Evolutionary conservation across 2,329 filamentous ascomycete genomes (phyloP), one percentile per base, ranked within the genome.

Genomic region (Endothia cerciana): DNA sequence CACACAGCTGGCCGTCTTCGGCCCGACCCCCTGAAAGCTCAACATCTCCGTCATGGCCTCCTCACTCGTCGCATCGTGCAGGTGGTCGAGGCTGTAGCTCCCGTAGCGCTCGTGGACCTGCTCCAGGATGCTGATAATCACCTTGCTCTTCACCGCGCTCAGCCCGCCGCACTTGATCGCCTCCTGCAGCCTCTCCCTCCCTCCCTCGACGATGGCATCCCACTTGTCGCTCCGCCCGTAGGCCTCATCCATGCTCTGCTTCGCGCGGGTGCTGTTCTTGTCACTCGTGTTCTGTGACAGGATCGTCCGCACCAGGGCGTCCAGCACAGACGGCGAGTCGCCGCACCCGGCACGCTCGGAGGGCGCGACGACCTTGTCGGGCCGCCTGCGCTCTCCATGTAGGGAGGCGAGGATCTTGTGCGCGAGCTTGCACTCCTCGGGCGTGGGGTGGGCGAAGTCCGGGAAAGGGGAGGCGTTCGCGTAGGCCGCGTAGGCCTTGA

Each of bases 151-250:
- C n/a, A 86, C 82, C 43, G 85, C 84, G 17, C 88, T 89, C 1
- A 94, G 80, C 0, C 92, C 92, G 38, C 91, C 92, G 30, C 82
- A 82, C 74, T 87, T 87, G 72, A 94, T 93, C 0, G 91, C 86
- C 70, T 87, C 81, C 67, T 81, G 76, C 6, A 84, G 74, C 69
- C 75, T 77, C 17, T 73, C 68, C 51, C 74, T 74, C 0, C 81
- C 80, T 43, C 80, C 81, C 1, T 67, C 68, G 5, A 72, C 79
- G 60, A 84, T 80, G 45, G 72, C 75, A 0, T 75, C 77, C 81
- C 81, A 84, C 36, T 73, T 72, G 66, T 81, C 79, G 70, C 76
- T 79, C 40, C 76, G 72, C 22, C 80, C 81, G 73, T 83, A 83
- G 4, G 71, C 75, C 17, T 61, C 65, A 71, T 82, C 80, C 80